These are phyloP conservation scores for Carpinus fangiana DNA, from an alignment of 306 rosid species.

Conservation along the genomic window DNA sequence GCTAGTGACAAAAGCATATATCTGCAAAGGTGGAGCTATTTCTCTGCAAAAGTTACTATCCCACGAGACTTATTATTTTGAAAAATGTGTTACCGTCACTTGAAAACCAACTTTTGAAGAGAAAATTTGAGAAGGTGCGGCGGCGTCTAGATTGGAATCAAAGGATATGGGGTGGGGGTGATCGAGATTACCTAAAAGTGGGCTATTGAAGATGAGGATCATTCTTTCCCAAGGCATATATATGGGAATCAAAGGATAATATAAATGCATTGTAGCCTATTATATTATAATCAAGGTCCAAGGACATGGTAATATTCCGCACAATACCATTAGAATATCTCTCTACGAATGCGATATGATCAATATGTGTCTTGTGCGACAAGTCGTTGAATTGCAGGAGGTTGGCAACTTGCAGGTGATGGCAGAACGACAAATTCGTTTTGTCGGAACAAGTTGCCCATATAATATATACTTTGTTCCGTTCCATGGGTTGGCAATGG, in stretches of 20 bases:
- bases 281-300: not conserved
- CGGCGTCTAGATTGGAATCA: conserved; percentile 13
- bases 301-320: not conserved
- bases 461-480: not conserved
- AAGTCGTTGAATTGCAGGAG: not conserved
- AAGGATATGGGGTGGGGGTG: conserved; percentile 24
- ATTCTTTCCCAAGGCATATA: not conserved
- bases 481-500: not conserved
- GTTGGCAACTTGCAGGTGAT: not conserved
- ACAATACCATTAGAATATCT: not conserved
- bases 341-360: not conserved
- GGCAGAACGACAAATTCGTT: not conserved
- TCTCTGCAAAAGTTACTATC: too few species aligned
- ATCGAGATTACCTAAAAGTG: conserved; percentile 33
- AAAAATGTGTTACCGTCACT: not conserved
- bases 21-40: not conserved
- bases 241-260: not conserved
- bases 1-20: not conserved
- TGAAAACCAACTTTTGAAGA: not conserved
- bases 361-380: too few species aligned
- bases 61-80: too few species aligned
- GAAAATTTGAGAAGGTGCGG: not conserved
- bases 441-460: not conserved
- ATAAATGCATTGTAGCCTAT: not conserved
- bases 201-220: conserved; percentile 30